Evolutionary conservation across 2,329 filamentous ascomycete genomes (phyloP).

Genomic region (Mycosphaerelloides madeirae): DNA sequence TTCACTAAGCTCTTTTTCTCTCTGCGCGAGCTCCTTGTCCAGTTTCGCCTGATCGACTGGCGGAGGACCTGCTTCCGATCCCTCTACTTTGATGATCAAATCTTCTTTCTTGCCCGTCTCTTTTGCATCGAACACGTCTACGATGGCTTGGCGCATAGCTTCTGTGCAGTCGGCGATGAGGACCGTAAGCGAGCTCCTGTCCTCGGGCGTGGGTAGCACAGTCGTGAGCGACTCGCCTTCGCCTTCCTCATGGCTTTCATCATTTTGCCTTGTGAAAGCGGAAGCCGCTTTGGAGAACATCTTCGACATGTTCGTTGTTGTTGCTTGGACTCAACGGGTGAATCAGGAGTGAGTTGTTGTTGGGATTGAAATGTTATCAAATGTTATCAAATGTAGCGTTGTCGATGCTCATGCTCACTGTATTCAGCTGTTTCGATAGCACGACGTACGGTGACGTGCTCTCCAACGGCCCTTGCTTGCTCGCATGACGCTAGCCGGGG

Average conservation of each 20-base stretch:
- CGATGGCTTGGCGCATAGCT: constrained; percentile 42
- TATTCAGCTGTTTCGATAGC: no score
- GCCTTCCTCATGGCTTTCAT: constrained; percentile 17
- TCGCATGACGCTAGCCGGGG: no score
- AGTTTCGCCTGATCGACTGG: constrained; percentile 5
- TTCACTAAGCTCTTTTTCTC: constrained; percentile 48
- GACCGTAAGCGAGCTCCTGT: constrained; percentile 42
- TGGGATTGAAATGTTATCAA: no score
- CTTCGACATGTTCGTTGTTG: constrained; percentile 16
- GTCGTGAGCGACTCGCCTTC: constrained; percentile 41
- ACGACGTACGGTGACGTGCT: no score
- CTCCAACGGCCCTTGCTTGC: no score
- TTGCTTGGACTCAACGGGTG: no score
- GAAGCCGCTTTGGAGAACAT: constrained; percentile 24
- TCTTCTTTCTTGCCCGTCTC: constrained; percentile 30
- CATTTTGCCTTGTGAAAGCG: constrained; percentile 15
- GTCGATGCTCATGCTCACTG: no score
- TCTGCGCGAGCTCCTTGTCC: constrained; percentile 30
- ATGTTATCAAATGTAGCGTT: no score
- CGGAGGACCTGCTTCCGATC: constrained; percentile 8
- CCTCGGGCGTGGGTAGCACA: constrained; percentile 39
- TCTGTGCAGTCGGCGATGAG: constrained; percentile 45
- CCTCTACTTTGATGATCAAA: constrained; percentile 29
- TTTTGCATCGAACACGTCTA: constrained; percentile 39
- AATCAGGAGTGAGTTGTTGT: no score